Evolutionary conservation across 2,329 filamentous ascomycete genomes (phyloP).

Genomic region (Neocatenulostroma microsporum): DNA sequence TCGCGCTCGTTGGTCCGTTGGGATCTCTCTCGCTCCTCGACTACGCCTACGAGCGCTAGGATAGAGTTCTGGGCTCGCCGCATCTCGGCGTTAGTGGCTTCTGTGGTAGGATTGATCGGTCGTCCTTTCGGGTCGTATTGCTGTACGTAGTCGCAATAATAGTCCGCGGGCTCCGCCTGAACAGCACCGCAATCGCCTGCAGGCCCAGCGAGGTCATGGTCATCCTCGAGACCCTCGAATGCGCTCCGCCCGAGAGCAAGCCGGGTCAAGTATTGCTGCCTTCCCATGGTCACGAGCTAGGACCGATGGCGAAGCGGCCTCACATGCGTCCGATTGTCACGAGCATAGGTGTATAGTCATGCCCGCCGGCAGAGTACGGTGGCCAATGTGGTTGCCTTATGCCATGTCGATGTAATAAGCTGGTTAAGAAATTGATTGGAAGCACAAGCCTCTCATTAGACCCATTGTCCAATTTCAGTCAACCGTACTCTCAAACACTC

Average conservation of each 20-base stretch:
- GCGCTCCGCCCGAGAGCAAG: slow-evolving; percentile 29
- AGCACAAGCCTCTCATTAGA: no score
- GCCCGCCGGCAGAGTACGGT: no score
- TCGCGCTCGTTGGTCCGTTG: slow-evolving; percentile 7
- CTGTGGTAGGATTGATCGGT: slow-evolving; percentile 36
- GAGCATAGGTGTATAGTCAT: no score
- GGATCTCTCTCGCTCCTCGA: slow-evolving; percentile 30
- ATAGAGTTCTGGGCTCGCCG: slow-evolving; percentile 43
- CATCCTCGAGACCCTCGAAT: slow-evolving; percentile 28
- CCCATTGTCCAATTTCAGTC: no score
- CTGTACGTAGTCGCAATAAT: slow-evolving; percentile 26
- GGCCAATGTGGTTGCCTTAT: no score
- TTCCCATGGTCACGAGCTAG: slow-evolving; percentile 23
- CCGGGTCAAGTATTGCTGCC: slow-evolving; percentile 24
- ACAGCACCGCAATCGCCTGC: slow-evolving; percentile 35
- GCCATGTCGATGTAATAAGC: no score
- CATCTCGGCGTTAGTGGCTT: slow-evolving; percentile 33
- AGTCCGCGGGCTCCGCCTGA: neutral
- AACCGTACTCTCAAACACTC: no score
- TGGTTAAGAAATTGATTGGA: no score
- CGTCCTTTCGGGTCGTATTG: slow-evolving; percentile 40
- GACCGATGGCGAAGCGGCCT: no score
- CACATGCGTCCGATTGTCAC: no score
- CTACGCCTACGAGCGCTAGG: slow-evolving; percentile 40
- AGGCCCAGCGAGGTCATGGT: slow-evolving; percentile 22